A percentile compares a stretch with the other conserved stretches of the same genome.
phyloP scores from a whole-genome alignment of 805 yeast genomes.

The Kodamaea jinghongensis region DNA sequence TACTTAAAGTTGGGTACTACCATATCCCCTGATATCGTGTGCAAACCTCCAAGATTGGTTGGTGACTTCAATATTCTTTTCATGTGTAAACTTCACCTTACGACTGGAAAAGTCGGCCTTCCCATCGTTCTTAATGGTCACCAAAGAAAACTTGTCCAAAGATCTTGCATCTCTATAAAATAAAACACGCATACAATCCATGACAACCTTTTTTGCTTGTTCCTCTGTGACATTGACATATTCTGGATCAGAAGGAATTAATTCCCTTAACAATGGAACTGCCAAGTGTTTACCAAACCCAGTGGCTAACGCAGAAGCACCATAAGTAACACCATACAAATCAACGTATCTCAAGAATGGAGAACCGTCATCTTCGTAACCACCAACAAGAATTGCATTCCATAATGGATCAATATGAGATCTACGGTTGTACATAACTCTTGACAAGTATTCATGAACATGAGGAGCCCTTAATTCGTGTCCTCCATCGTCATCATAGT shows the following conservation, averaged over 20 bases:
- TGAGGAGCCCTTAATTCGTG: slow-evolving; percentile 73
- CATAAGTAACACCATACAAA: slow-evolving; percentile 85
- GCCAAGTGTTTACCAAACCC: slow-evolving; percentile 98
- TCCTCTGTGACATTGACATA: slow-evolving; percentile 64
- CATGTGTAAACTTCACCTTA: slow-evolving; percentile 51
- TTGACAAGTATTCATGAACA: slow-evolving; percentile 81
- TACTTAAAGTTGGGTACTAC: slow-evolving; percentile 53
- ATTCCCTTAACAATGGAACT: slow-evolving; percentile 81
- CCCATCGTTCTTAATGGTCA: slow-evolving; percentile 53
- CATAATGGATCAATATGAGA: slow-evolving; percentile 93
- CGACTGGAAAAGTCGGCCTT: slow-evolving; percentile 24
- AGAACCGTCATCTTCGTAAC: slow-evolving; percentile 60
- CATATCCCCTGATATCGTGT: slow-evolving; percentile 83
- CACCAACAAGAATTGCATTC: slow-evolving; percentile 92
- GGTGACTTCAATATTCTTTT: slow-evolving; percentile 64
- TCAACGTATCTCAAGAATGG: slow-evolving; percentile 87
- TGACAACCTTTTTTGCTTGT: slow-evolving; percentile 73
- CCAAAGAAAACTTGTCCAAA: slow-evolving; percentile 77
- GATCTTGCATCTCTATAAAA: slow-evolving; percentile 97
- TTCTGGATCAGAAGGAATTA: slow-evolving; percentile 77
- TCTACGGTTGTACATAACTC: slow-evolving; percentile 83
- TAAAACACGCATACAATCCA: slow-evolving; percentile 88
- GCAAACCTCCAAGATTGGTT: slow-evolving; percentile 91
- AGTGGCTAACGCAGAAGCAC: slow-evolving; percentile 86
- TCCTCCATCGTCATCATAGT: slow-evolving; percentile 71